phyloP scores from a whole-genome alignment of 1,284 basidiomycete genomes.

The Ceratobasidium sp. region DNA sequence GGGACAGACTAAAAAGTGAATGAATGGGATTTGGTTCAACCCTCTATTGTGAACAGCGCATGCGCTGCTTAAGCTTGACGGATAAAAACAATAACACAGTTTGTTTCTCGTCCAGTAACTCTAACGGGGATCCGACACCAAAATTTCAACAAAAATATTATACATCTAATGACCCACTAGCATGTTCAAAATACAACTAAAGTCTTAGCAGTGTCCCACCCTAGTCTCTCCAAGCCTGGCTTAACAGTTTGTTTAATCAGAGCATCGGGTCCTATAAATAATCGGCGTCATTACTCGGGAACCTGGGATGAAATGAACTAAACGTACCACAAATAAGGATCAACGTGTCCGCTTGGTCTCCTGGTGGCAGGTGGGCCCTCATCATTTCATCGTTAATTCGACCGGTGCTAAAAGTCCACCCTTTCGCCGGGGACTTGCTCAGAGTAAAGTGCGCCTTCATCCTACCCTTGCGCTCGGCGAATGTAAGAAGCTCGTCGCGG shows the following conservation, averaged over 20 bases:
- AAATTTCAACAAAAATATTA: no score
- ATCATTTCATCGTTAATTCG: constrained; percentile 62
- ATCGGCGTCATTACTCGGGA: neutral
- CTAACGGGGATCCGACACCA: no score
- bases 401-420: constrained; percentile 63
- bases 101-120: no score
- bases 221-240: constrained; percentile 52
- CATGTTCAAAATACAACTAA: constrained; percentile 55
- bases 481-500: constrained; percentile 63
- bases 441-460: constrained; percentile 66
- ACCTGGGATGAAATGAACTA: neutral
- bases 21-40: no score
- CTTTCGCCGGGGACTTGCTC: constrained; percentile 54
- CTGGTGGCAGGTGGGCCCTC: constrained; percentile 59
- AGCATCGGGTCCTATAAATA: constrained; percentile 57
- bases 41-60: no score
- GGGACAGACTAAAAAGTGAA: no score
- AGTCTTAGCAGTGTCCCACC: constrained; percentile 54
- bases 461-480: constrained; percentile 56
- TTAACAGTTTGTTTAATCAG: constrained; percentile 57
- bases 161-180: neutral
- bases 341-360: constrained; percentile 58
- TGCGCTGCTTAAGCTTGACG: no score
- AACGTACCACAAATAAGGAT: constrained; percentile 64
- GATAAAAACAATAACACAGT: no score